A percentile compares a stretch with the other conserved stretches of the same genome.
phyloP scores from a whole-genome alignment of 2,329 filamentous ascomycete species.

The Lachnellula occidentalis region DNA sequence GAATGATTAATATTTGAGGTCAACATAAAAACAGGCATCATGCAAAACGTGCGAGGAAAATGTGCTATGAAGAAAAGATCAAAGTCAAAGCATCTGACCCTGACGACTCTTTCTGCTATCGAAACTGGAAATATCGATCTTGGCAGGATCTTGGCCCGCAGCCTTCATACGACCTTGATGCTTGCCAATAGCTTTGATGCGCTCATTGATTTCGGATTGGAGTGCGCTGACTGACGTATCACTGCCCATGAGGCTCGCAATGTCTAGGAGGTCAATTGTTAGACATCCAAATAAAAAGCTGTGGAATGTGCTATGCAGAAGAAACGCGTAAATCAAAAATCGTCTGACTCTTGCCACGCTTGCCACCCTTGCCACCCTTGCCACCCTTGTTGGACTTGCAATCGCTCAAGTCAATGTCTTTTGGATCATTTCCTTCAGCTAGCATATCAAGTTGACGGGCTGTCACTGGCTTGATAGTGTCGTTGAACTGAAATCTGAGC shows the following conservation, averaged over 20 bases:
- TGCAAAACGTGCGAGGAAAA: not conserved
- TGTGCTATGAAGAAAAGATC: not conserved
- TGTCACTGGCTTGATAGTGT: constrained; percentile 44
- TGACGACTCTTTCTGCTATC: not conserved
- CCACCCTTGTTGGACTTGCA: constrained; percentile 5
- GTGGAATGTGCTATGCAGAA: not conserved
- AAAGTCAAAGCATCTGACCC: not conserved
- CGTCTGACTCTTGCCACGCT: constrained; percentile 3
- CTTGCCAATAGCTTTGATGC: not conserved
- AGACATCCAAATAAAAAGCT: not conserved
- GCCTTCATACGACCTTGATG: not conserved
- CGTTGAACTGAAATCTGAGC: constrained; percentile 19
- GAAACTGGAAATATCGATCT: not conserved
- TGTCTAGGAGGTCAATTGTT: constrained; percentile 1
- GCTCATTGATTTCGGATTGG: not conserved
- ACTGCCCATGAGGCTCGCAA: constrained; percentile 2
- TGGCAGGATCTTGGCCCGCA: not conserved
- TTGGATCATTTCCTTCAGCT: constrained; percentile 40
- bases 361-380: constrained; percentile 1
- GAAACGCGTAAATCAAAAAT: not conserved
- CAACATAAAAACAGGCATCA: not conserved
- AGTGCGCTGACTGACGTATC: not conserved
- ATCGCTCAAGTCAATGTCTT: constrained; percentile 18
- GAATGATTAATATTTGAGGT: constrained; percentile 3
- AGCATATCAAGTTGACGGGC: constrained; percentile 42